Evolutionary conservation across 2,329 filamentous ascomycete species (phyloP).

Genomic region (Fusarium dimerum): DNA sequence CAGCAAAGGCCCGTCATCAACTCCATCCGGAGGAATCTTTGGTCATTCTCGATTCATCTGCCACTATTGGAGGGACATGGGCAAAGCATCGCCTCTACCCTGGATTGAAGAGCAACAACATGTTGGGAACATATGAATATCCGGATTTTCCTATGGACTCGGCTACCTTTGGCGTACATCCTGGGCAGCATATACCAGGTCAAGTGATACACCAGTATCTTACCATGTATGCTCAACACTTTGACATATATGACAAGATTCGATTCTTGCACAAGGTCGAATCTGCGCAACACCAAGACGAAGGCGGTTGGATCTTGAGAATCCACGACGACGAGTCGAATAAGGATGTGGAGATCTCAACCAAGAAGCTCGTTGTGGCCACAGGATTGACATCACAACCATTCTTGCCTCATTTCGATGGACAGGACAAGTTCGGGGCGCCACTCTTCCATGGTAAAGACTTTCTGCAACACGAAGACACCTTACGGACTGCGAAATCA

Average conservation of each 20-base stretch:
- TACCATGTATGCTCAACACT: constrained; percentile 44
- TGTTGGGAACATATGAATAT: constrained; percentile 72
- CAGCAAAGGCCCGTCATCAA: constrained; percentile 62
- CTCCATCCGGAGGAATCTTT: constrained; percentile 59
- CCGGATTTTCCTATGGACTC: constrained; percentile 71
- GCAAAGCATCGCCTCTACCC: constrained; percentile 66
- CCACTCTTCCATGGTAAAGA: constrained; percentile 53
- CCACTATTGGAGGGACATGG: constrained; percentile 70
- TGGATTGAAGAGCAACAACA: constrained; percentile 72
- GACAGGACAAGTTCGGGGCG: constrained; percentile 45
- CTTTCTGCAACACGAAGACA: constrained; percentile 42
- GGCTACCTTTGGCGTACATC: constrained; percentile 49
- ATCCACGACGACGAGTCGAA: constrained; percentile 11
- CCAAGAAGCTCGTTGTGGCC: constrained; percentile 54
- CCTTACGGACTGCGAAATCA: constrained; percentile 42
- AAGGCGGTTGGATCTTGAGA: constrained; percentile 42
- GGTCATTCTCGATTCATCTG: constrained; percentile 57
- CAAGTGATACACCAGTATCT: constrained; percentile 50
- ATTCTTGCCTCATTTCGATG: constrained; percentile 47
- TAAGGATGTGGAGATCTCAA: constrained; percentile 33
- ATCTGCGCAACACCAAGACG: constrained; percentile 43
- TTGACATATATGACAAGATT: constrained; percentile 43
- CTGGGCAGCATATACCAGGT: constrained; percentile 50
- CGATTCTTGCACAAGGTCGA: constrained; percentile 42
- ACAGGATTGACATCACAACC: constrained; percentile 55